phyloP scores from a whole-genome alignment of 495 filamentous ascomycete species.

The Tuber umbilicatum region DNA sequence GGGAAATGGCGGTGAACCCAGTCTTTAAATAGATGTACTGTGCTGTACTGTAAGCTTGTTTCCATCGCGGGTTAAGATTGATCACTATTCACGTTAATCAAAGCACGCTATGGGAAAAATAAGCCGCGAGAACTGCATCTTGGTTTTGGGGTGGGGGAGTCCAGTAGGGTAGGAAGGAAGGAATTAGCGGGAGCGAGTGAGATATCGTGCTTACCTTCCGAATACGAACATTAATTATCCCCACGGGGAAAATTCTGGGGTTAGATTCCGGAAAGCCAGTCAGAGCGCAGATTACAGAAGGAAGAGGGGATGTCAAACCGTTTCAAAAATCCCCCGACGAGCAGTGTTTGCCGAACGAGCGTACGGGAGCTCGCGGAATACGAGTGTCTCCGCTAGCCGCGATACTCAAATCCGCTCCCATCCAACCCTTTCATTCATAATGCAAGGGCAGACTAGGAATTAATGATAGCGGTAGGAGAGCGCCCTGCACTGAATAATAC shows the following conservation, averaged over 20 bases:
- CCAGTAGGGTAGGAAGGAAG: neutral
- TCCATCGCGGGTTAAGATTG: neutral
- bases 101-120: neutral
- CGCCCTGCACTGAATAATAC: too few species aligned
- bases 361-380: neutral
- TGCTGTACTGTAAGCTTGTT: neutral
- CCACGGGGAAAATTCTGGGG: neutral
- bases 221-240: neutral
- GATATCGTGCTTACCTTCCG: neutral
- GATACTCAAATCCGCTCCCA: neutral
- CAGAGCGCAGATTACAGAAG: neutral
- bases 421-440: neutral
- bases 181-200: neutral
- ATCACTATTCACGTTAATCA: neutral
- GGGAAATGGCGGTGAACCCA: neutral
- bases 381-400: neutral
- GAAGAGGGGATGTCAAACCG: neutral
- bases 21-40: neutral
- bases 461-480: neutral
- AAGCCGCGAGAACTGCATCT: neutral
- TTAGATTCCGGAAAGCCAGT: neutral
- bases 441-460: neutral
- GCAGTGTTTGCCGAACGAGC: neutral
- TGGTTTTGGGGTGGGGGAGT: neutral
- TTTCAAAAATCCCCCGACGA: neutral